These are phyloP conservation scores for Drechslerella stenobrocha DNA, from an alignment of 2,329 filamentous ascomycete genomes.

Conservation along the genomic window DNA sequence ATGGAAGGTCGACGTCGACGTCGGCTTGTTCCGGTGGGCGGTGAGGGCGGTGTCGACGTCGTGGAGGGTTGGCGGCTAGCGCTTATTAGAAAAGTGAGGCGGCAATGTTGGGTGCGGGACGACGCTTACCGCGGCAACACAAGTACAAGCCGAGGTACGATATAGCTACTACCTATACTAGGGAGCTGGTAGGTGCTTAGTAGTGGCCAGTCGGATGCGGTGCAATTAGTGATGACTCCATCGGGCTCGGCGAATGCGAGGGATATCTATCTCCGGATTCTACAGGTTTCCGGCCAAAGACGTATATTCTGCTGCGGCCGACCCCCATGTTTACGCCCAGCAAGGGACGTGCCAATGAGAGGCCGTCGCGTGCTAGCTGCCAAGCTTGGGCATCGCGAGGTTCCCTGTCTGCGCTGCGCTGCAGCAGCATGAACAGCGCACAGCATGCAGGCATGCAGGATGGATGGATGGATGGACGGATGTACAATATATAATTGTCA, in stretches of 20 bases:
- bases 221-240: too few species aligned
- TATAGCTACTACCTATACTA: too few species aligned
- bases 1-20: too few species aligned
- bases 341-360: conserved; percentile 18
- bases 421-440: conserved; percentile 30
- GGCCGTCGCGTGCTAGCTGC: conserved; percentile 43
- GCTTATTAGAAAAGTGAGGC: too few species aligned
- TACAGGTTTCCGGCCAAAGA: conserved; percentile 7
- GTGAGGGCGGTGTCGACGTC: neutral
- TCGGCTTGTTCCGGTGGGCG: neutral
- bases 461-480: conserved; percentile 7
- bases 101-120: too few species aligned
- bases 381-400: conserved; percentile 37
- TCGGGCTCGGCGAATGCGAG: too few species aligned
- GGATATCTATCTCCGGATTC: too few species aligned
- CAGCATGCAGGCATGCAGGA: conserved; percentile 22
- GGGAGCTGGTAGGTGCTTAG: too few species aligned
- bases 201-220: too few species aligned
- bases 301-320: neutral
- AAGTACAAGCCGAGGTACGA: too few species aligned
- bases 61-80: conserved; percentile 9
- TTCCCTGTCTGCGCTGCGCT: neutral
- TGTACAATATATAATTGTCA: neutral
- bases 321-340: neutral
- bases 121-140: too few species aligned